Evolutionary conservation across 805 yeast species (phyloP).

Genomic region (Torulaspora gathmanii): DNA sequence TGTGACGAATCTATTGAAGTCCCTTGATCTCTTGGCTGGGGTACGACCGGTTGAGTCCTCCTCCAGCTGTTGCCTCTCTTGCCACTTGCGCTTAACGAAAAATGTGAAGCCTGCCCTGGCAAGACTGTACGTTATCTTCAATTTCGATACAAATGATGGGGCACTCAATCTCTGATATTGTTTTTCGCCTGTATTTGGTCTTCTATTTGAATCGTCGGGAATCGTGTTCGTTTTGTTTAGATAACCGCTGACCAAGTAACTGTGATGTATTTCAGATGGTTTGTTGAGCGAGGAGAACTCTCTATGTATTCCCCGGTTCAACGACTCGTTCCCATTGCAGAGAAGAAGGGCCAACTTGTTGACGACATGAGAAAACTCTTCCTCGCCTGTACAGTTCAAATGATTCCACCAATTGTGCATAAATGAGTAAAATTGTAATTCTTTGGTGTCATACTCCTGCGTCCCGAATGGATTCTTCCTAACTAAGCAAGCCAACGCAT

Average conservation of each 20-base stretch:
- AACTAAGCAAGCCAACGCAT: conserved; percentile 54
- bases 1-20: conserved; percentile 25
- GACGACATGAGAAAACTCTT: conserved; percentile 27
- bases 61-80: neutral
- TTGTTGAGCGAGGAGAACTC: conserved; percentile 24
- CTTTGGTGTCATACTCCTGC: conserved; percentile 12
- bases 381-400: conserved; percentile 33
- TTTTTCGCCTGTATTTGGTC: neutral
- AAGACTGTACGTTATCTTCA: conserved; percentile 7
- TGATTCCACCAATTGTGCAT: conserved; percentile 31
- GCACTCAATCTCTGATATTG: conserved; percentile 2
- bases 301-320: conserved; percentile 25
- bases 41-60: neutral
- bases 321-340: conserved; percentile 23
- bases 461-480: conserved; percentile 38
- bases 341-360: conserved; percentile 24
- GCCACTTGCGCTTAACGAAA: conserved; percentile 8
- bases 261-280: conserved; percentile 20
- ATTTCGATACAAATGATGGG: conserved; percentile 7
- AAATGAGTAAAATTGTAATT: conserved; percentile 31
- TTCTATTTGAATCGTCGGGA: conserved; percentile 15
- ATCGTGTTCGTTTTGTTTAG: conserved; percentile 15
- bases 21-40: conserved; percentile 5
- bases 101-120: conserved; percentile 8
- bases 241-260: conserved; percentile 25